phyloP scores from a whole-genome alignment of 2,329 filamentous ascomycete genomes.

The Ophiocordyceps sinensis region DNA sequence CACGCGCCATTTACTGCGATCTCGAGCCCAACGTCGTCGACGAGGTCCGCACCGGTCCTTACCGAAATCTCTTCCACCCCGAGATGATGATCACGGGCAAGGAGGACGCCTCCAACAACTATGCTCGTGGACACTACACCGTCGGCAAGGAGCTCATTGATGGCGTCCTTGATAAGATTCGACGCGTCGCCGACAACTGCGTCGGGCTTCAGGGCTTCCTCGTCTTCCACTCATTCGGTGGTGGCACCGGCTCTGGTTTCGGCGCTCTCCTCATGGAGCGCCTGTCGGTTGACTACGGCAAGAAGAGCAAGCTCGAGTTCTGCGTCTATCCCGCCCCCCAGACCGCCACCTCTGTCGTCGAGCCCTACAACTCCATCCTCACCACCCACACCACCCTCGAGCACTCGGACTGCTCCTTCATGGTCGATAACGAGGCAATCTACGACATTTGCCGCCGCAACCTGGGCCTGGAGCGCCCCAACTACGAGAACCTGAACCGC shows the following conservation, averaged over 20 bases:
- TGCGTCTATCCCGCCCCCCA: conserved; percentile 97
- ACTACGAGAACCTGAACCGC: conserved; percentile 98
- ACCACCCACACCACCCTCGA: conserved; percentile 98
- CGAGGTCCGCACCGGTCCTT: conserved; percentile 93
- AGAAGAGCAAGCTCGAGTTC: conserved; percentile 99
- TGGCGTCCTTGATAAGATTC: conserved; percentile 93
- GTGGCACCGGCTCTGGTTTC: conserved; percentile 97
- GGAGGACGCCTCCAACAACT: conserved; percentile 99
- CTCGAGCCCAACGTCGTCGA: conserved; percentile 99
- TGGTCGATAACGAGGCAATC: conserved; percentile 99
- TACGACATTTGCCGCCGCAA: conserved; percentile 99
- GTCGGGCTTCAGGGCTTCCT: conserved; percentile 97
- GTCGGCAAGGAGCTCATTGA: conserved; percentile 99
- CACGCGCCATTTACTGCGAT: conserved; percentile 98
- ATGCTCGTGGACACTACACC: conserved; percentile 98
- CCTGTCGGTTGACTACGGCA: conserved; percentile 96
- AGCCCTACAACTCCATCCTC: conserved; percentile 99
- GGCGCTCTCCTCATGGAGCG: conserved; percentile 98
- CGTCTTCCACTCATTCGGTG: conserved; percentile 99
- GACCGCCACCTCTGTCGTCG: conserved; percentile 92
- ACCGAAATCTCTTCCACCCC: conserved; percentile 94
- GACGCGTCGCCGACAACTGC: conserved; percentile 95
- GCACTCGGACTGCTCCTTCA: conserved; percentile 99
- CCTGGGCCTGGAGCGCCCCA: conserved; percentile 90
- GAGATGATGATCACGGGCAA: conserved; percentile 99